Evolutionary conservation across 306 rosid genomes (phyloP).

Genomic region (Medicago arabica): DNA sequence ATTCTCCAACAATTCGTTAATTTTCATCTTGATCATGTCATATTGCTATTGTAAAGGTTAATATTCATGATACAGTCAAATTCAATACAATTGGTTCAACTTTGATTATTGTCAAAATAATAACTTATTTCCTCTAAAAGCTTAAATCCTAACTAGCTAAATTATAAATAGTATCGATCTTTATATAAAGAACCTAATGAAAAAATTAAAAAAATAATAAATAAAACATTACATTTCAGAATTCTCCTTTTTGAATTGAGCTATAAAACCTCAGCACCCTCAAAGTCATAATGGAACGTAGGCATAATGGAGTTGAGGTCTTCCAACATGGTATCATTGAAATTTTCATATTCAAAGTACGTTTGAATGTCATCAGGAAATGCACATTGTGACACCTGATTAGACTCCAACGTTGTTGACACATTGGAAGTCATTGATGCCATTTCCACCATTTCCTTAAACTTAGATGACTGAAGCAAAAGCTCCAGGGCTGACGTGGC

Average conservation of each 20-base stretch:
- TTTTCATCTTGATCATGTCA: neutral
- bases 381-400: slow-evolving; percentile 44
- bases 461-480: slow-evolving; percentile 73
- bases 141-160: neutral
- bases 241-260: neutral
- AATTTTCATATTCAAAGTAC: slow-evolving; percentile 71
- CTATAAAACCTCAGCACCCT: slow-evolving; percentile 9
- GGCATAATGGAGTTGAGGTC: slow-evolving; percentile 62
- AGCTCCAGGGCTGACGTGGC: slow-evolving; percentile 79
- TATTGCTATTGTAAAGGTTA: neutral
- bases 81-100: neutral
- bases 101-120: neutral
- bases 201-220: slow-evolving; percentile 8
- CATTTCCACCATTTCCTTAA: slow-evolving; percentile 82
- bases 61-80: neutral
- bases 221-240: slow-evolving; percentile 1
- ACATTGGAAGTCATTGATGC: slow-evolving; percentile 40
- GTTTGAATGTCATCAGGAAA: slow-evolving; percentile 93
- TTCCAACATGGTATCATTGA: slow-evolving; percentile 59
- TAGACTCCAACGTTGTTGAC: slow-evolving; percentile 41
- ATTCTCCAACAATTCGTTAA: too few species aligned
- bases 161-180: neutral
- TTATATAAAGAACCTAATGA: neutral
- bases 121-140: slow-evolving; percentile 5
- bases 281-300: slow-evolving; percentile 60